Base-by-base conservation (phyloP, 192 early-diverging fungal genomes). In the Ambispora gerdemannii region DNA sequence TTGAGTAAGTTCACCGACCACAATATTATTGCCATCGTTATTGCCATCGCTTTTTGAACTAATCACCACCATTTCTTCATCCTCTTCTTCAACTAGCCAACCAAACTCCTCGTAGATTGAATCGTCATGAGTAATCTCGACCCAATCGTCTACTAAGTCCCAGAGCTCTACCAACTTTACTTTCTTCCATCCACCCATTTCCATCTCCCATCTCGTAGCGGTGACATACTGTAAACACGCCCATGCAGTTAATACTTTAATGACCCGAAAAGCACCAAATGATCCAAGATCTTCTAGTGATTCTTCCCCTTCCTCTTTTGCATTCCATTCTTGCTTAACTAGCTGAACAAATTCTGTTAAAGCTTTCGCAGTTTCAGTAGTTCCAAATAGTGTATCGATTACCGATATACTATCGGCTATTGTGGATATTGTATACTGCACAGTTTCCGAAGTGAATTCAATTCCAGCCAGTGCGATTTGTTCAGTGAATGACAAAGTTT, bases 351-450 rank as follows among this genome's bases (percentile, higher is more conserved):
- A 85, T 22, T 91, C 87, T 1, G 91, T 88, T 30, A 95, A 76
- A 13, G 93, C 93, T 27, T 90, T 84, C 17, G 95, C 95, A 0
- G 96, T 94, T 73, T 98, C 95, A 4, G 93, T 97, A 2, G 91
- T 88, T 24, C 97, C 97, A 83, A 98, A 97, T 8, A 98, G 73
- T 3, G 92, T 94, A 79, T 97, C 97, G 51, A 83, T 76, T 25
- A 80, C n/a, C 15, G 73, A 63, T 15, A 77, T 27, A 11, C 76
- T 73, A 25, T 80, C 79, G 59, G 75, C 64, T 22, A 76, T 51
- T 8, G 79, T 77, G 15, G 50, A 56, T 19, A 80, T 66, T n/a
- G 76, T 38, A 24, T 56, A 49, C 55, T 70, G 68, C 17, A 60
- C 22, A 0, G 68, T 70, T 47, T 70, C 68, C 0, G 68, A 60